Base-by-base conservation (phyloP, 2,329 filamentous ascomycete species). In the Scedosporium apiospermum region DNA sequence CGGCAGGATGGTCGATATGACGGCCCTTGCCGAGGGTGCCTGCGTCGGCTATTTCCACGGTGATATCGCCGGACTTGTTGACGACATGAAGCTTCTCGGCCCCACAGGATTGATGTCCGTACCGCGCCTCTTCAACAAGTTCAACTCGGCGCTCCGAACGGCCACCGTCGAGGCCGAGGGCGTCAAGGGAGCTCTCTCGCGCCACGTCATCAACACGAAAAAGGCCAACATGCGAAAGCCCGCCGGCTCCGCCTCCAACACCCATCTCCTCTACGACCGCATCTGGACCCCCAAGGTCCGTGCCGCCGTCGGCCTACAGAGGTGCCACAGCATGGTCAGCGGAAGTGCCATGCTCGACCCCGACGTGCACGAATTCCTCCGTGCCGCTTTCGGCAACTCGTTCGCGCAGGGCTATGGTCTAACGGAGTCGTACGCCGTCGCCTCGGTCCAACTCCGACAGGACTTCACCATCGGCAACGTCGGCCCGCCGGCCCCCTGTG, bases 11-110 rank as follows among this genome's bases (percentile, higher is more conserved):
- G 80, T 87, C 49, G 95, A 99, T 72, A 89, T 96, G 72, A 79
- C 81, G 3, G 83, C 85, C 14, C 79, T 97, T 16, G 85, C 88
- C 69, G 81, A 84, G 61, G 93, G 91, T 62, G 85, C 84, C 41
- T 78, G 85, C 7, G 87, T 97, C 68, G 95, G 93, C 12, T 99
- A 93, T 75, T 99, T 97, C 83, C 91, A 95, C 68, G 95, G 95
- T 62, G 91, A 97, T 71, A 88, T 97, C 65, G 72, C 89, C 12
- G 89, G 90, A 66, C 79, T 99, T 18, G 87, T 96, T 0, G 95
- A 99, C 64, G 95, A 99, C 71, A 76, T 99, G 77, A 96, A 98
- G 79, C 74, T 91, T 46, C 80, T 99, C 63, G 85, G 87, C 64
- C 95, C 95, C 0, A 95, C 89, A 12, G 82, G 83, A 10, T 91